Conservation (phyloP, 257 asterid species). For the Handroanthus guayacan region DNA sequence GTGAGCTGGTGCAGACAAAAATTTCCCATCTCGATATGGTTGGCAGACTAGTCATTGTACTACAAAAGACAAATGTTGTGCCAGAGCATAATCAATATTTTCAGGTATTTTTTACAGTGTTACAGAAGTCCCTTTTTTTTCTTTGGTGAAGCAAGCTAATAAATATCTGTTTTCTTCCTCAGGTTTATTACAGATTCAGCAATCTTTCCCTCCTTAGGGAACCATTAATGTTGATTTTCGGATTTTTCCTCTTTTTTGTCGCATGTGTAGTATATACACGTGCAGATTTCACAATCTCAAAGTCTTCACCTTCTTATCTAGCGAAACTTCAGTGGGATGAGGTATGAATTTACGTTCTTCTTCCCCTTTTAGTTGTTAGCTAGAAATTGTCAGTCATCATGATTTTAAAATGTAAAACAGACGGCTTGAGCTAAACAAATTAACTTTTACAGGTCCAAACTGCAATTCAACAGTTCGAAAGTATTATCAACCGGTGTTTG, state of each 20-base stretch:
- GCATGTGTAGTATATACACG: slow-evolving; percentile 76
- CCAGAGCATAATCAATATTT: slow-evolving; percentile 92
- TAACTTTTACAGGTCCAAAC: slow-evolving; percentile 70
- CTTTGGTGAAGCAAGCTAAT: slow-evolving; percentile 32
- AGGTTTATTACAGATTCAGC: slow-evolving; percentile 94
- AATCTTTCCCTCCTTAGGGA: slow-evolving; percentile 77
- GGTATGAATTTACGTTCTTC: slow-evolving; percentile 48
- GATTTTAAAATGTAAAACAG: background rate
- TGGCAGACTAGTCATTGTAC: slow-evolving; percentile 90
- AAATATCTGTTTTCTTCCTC: slow-evolving; percentile 32
- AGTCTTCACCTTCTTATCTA: slow-evolving; percentile 82
- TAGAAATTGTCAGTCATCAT: background rate
- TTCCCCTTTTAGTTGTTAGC: slow-evolving; percentile 21
- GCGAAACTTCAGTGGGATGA: slow-evolving; percentile 99
- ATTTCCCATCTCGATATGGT: slow-evolving; percentile 87
- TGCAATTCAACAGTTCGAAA: slow-evolving; percentile 73
- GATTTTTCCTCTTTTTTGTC: slow-evolving; percentile 81
- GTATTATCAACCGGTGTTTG: slow-evolving; percentile 64
- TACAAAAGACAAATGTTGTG: slow-evolving; percentile 83
- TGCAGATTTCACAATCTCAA: slow-evolving; percentile 95
- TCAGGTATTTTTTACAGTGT: slow-evolving; percentile 61
- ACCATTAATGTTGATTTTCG: slow-evolving; percentile 90
- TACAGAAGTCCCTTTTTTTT: background rate
- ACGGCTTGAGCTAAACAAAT: slow-evolving; percentile 1
- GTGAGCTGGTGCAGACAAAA: slow-evolving; percentile 64